A percentile compares a stretch with the other conserved stretches of the same genome.
Conservation (phyloP, 805 yeast genomes). For the Barnettozyma pratensis region DNA sequence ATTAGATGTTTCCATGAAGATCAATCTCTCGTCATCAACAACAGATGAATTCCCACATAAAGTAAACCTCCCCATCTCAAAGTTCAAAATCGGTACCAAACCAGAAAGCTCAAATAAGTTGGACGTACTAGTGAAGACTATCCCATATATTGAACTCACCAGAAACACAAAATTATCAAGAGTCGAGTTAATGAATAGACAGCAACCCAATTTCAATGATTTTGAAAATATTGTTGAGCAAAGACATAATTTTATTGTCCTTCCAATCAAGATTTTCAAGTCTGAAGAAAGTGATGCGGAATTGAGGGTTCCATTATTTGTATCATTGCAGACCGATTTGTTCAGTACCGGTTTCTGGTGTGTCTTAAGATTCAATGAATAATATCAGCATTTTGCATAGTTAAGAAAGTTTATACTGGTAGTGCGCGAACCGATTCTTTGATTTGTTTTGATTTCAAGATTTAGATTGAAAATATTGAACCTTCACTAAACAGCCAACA, state of each 20-base stretch:
- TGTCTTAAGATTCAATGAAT: constrained; percentile 8
- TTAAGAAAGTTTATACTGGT: too few species aligned
- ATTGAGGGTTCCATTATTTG: constrained; percentile 19
- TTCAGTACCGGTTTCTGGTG: constrained; percentile 20
- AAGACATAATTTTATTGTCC: constrained; percentile 27
- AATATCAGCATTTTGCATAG: not conserved
- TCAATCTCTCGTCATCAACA: constrained; percentile 14
- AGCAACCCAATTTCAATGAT: constrained; percentile 5
- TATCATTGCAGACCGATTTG: constrained; percentile 16
- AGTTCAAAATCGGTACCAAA: constrained; percentile 12
- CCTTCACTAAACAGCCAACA: not conserved
- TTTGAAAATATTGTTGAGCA: constrained; percentile 14
- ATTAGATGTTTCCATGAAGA: constrained; percentile 2
- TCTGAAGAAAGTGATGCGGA: not conserved
- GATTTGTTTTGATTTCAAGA: not conserved
- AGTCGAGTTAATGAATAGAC: constrained; percentile 27
- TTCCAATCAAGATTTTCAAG: constrained; percentile 20
- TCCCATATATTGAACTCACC: constrained; percentile 29
- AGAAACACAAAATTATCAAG: constrained; percentile 25
- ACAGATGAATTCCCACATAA: constrained; percentile 1
- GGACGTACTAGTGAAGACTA: constrained; percentile 17
- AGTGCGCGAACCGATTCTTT: not conserved
- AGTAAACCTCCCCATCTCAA: constrained; percentile 17
- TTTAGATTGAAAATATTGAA: too few species aligned
- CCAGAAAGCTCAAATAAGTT: constrained; percentile 16